Evolutionary conservation across 2,329 filamentous ascomycete species (phyloP).

Genomic region (Fusarium scirpi): DNA sequence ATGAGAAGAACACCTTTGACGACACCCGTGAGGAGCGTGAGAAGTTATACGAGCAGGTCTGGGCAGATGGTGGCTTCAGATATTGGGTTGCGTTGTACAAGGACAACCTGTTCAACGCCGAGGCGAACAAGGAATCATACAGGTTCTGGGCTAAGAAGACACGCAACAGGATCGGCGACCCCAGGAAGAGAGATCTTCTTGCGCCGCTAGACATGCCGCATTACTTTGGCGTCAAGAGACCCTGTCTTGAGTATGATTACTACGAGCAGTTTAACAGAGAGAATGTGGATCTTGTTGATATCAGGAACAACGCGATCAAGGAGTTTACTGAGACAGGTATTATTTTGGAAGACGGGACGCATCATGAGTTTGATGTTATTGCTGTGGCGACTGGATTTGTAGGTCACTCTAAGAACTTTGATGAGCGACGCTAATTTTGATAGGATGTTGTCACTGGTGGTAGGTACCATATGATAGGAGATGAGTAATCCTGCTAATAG

Average conservation of each 20-base stretch:
- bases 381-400: constrained; percentile 62
- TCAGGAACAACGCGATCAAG: constrained; percentile 56
- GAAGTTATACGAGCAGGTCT: constrained; percentile 62
- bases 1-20: constrained; percentile 67
- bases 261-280: constrained; percentile 62
- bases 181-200: constrained; percentile 61
- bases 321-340: constrained; percentile 58
- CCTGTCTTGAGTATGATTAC: constrained; percentile 58
- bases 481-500: no score
- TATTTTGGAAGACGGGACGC: constrained; percentile 54
- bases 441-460: constrained; percentile 54
- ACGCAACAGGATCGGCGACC: constrained; percentile 62
- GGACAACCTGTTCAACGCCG: constrained; percentile 59
- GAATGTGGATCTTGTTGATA: constrained; percentile 58
- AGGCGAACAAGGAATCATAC: constrained; percentile 66
- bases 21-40: constrained; percentile 63
- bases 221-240: constrained; percentile 66
- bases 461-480: constrained; percentile 5
- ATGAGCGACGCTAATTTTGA: constrained; percentile 20
- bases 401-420: constrained; percentile 35
- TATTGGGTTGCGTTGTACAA: constrained; percentile 67
- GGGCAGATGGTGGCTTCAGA: constrained; percentile 65
- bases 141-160: constrained; percentile 67
- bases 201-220: constrained; percentile 65
- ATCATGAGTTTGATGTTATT: constrained; percentile 59